phyloP scores from a whole-genome alignment of 2,329 filamentous ascomycete species.

The Ophiocordyceps sinensis region DNA sequence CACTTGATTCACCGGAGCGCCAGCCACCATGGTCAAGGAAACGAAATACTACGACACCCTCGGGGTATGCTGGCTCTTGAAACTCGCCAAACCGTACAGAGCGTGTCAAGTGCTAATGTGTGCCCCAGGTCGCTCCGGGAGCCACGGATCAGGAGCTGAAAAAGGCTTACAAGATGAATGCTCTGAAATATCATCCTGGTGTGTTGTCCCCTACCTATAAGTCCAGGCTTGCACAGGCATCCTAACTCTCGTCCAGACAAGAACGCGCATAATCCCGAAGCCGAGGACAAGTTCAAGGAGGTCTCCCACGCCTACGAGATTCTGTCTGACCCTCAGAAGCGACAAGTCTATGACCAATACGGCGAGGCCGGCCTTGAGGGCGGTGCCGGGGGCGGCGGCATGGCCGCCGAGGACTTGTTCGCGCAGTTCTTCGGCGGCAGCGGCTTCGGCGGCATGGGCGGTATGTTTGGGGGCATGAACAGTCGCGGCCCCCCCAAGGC shows the following conservation, averaged over 20 bases:
- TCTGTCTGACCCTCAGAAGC: conserved; percentile 84
- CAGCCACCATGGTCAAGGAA: conserved; percentile 57
- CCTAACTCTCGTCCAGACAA: conserved; percentile 51
- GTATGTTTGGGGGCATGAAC: conserved; percentile 69
- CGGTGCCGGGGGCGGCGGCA: conserved; percentile 63
- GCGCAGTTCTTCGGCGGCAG: conserved; percentile 89
- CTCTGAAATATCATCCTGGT: conserved; percentile 76
- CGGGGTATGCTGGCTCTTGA: conserved; percentile 42
- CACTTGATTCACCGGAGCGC: conserved; percentile 3
- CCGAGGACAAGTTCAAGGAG: conserved; percentile 97
- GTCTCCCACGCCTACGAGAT: conserved; percentile 92
- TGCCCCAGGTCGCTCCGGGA: conserved; percentile 53
- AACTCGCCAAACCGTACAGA: background rate
- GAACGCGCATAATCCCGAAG: conserved; percentile 84
- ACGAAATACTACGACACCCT: conserved; percentile 67
- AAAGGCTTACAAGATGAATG: conserved; percentile 75
- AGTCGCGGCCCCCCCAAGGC: conserved; percentile 74
- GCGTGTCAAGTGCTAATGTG: conserved; percentile 7
- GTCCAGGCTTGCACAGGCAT: background rate
- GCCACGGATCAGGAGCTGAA: conserved; percentile 80
- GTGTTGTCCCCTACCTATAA: conserved; percentile 16
- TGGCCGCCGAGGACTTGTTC: conserved; percentile 93
- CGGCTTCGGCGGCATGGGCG: conserved; percentile 46
- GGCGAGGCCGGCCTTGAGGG: conserved; percentile 93
- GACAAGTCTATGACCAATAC: conserved; percentile 88